Conservation (phyloP, 768 basidiomycete species). For the Pisolithus tinctorius region DNA sequence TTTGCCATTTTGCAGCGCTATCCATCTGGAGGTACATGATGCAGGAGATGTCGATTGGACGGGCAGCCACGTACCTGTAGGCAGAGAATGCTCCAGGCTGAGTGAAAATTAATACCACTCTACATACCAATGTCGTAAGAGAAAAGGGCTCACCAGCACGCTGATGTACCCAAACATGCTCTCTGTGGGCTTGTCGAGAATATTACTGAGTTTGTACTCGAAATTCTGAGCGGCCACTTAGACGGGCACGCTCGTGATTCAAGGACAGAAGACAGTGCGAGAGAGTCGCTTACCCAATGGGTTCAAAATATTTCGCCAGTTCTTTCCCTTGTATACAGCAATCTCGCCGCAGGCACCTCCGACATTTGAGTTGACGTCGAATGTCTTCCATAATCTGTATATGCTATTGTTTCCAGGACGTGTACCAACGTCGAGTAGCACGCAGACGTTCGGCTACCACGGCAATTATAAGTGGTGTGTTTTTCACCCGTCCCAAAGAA, state of each 20-base stretch:
- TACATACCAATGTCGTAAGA: not conserved
- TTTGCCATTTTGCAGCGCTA: constrained; percentile 80
- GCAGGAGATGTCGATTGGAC: not conserved
- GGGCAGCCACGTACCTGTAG: constrained; percentile 43
- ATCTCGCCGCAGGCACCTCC: constrained; percentile 98
- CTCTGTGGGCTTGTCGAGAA: constrained; percentile 86
- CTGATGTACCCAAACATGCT: constrained; percentile 94
- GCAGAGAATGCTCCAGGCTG: constrained; percentile 94
- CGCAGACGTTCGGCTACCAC: constrained; percentile 78
- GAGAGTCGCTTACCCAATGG: constrained; percentile 57
- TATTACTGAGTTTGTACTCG: constrained; percentile 89
- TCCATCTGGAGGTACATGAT: constrained; percentile 41
- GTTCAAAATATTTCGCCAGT: constrained; percentile 76
- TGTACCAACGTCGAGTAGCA: constrained; percentile 92
- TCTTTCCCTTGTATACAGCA: constrained; percentile 84
- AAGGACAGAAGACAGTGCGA: not conserved
- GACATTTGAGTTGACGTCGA: constrained; percentile 87
- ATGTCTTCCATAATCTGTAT: constrained; percentile 94
- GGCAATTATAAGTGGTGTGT: not conserved
- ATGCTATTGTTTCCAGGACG: constrained; percentile 82
- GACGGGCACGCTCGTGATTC: not conserved
- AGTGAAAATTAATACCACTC: constrained; percentile 6
- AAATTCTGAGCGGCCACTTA: constrained; percentile 92
- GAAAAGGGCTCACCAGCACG: constrained; percentile 54
- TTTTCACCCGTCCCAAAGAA: not conserved